Percentiles rank a stretch among this genome's conserved stretches.
phyloP scores from a whole-genome alignment of 768 basidiomycete species.

The Pisolithus sp. region DNA sequence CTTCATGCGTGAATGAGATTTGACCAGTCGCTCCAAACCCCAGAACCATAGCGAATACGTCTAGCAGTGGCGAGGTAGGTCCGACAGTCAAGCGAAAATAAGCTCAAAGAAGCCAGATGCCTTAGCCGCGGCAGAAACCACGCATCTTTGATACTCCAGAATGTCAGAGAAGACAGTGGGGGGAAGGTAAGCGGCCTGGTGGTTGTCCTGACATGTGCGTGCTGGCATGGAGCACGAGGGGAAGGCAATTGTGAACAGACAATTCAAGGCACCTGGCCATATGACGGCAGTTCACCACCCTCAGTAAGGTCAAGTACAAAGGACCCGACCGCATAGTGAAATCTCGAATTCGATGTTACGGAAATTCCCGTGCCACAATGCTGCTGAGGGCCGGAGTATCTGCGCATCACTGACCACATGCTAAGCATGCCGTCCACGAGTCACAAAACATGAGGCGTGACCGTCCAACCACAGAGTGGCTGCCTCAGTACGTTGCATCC shows the following conservation, averaged over 20 bases:
- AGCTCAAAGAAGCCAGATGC: not conserved
- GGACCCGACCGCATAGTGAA: constrained; percentile 9
- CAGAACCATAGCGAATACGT: constrained; percentile 2
- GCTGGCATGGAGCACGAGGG: too few species aligned
- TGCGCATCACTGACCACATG: constrained; percentile 16
- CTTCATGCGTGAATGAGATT: constrained; percentile 5
- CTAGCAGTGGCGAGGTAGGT: constrained; percentile 5
- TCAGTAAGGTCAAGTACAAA: constrained; percentile 11
- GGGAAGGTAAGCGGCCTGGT: too few species aligned
- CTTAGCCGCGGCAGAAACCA: not conserved
- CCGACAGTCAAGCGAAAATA: not conserved
- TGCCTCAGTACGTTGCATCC: constrained; percentile 21
- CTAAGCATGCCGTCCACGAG: constrained; percentile 10
- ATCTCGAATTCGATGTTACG: constrained; percentile 18
- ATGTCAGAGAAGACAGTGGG: too few species aligned
- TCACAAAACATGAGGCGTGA: constrained; percentile 14
- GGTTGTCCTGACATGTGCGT: too few species aligned
- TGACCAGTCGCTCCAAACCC: constrained; percentile 1
- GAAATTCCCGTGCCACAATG: constrained; percentile 17
- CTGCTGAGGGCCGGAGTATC: constrained; percentile 3
- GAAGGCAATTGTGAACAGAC: too few species aligned
- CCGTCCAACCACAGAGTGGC: constrained; percentile 24
- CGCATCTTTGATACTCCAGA: not conserved
- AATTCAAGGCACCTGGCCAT: too few species aligned
- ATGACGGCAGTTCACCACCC: constrained; percentile 4